phyloP scores from a whole-genome alignment of 2,329 filamentous ascomycete species.

The Calonectria hawksworthii region DNA sequence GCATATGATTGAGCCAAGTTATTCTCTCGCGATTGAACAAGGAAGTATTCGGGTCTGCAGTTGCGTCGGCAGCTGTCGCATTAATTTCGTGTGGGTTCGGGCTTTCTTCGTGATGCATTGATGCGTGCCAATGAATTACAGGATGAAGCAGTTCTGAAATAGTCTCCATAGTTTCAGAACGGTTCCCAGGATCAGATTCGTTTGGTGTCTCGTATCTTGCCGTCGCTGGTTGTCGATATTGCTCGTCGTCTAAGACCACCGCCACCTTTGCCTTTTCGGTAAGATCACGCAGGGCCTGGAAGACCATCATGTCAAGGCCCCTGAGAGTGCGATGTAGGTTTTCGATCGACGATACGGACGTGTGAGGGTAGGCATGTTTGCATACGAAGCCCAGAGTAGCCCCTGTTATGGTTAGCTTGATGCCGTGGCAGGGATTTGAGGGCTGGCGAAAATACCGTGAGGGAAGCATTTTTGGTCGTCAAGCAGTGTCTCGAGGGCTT shows the following conservation, averaged over 20 bases:
- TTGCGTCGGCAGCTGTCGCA: background rate
- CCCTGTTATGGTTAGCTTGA: background rate
- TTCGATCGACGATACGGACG: background rate
- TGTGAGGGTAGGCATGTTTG: background rate
- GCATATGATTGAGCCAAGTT: background rate
- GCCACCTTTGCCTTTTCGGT: background rate
- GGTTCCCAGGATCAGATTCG: background rate
- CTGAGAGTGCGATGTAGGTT: background rate
- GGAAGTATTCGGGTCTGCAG: background rate
- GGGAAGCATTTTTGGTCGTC: background rate
- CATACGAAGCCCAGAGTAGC: background rate
- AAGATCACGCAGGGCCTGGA: background rate
- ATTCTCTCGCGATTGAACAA: background rate
- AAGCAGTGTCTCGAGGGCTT: background rate
- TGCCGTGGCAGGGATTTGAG: background rate
- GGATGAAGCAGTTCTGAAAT: background rate
- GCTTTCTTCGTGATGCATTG: background rate
- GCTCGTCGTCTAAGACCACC: background rate
- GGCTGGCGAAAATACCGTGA: background rate
- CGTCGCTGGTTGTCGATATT: background rate
- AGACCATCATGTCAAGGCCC: background rate
- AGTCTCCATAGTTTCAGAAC: background rate
- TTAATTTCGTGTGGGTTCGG: background rate
- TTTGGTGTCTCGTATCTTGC: background rate
- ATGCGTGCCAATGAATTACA: background rate